Base-by-base conservation (phyloP, 2,329 filamentous ascomycete genomes). In the Lasiodiplodia sp. region DNA sequence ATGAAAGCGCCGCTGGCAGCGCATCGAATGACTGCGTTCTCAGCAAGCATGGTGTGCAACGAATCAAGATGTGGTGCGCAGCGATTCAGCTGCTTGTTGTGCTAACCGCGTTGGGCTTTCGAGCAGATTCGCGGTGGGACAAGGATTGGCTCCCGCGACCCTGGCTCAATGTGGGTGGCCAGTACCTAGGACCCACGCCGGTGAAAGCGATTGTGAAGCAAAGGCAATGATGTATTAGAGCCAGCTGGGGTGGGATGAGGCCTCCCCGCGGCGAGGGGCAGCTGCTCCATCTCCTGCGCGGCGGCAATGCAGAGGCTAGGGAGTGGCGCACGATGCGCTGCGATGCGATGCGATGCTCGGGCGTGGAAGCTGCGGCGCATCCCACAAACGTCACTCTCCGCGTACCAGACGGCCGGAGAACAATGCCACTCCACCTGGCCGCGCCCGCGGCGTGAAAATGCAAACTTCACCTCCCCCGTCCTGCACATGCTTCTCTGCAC, bases 361-460 rank as follows among this genome's bases (percentile, higher is more conserved):
- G 47, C 60, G 47, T 53, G 16, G 47, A 38, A 31, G 55, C 55
- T 64, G 60, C 60, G 60, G 44, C 60, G 28, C 58, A 49, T 63
- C 58, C 58, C 58, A 51, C 58, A 63, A 64, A 64, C 60, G 60
- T 64, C 60, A 64, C 60, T 64, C 40, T 63, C 60, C n/a, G 60
- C 60, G 40, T 25, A 51, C 28, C 60, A 31, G 44, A 47, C 44
- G 8, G 25, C n/a, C 60, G 28, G 60, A 47, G 31, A 52, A 53
- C 60, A 64, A 64, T 64, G 60, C 60, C 47, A 52, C 60, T 52
- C 47, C 47, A n/a, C 47, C 47, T 64, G 60, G 47, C 60, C 60
- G 60, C 60, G 16, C 47, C 23, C 44, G 18, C 60, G 28, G 28
- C 47, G 44, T 64, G 60, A 64, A 64, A n/a, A 64, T 64, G 60